Percentiles rank a stretch among this genome's conserved stretches.
Evolutionary conservation across 2,329 filamentous ascomycete genomes (phyloP).

Genomic region (Drechslerella coelobrocha): DNA sequence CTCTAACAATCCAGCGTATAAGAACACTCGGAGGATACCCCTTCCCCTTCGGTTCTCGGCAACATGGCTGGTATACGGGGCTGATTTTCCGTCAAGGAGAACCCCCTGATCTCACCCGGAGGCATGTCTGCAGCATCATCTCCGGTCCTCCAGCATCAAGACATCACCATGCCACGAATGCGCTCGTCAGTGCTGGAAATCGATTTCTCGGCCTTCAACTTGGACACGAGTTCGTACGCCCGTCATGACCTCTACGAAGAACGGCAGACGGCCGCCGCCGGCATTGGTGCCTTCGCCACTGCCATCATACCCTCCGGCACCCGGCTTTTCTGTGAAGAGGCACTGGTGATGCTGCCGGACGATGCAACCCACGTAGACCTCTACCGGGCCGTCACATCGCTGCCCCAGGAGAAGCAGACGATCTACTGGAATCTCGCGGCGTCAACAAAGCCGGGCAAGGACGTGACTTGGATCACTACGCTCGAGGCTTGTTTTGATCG

Average conservation of each 20-base stretch:
- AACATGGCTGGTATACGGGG: no score
- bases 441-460: constrained; percentile 32
- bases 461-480: constrained; percentile 32
- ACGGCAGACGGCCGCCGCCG: constrained; percentile 28
- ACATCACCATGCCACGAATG: background rate
- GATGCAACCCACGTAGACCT: constrained; percentile 27
- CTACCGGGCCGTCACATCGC: constrained; percentile 5
- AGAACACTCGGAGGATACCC: background rate
- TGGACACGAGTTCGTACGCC: constrained; percentile 10
- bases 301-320: constrained; percentile 23
- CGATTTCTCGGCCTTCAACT: background rate
- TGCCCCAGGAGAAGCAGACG: constrained; percentile 4
- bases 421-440: constrained; percentile 36
- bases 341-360: constrained; percentile 33
- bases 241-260: constrained; percentile 42
- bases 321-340: constrained; percentile 42
- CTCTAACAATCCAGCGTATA: no score
- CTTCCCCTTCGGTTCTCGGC: no score
- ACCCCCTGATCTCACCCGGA: no score
- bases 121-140: no score
- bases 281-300: constrained; percentile 32
- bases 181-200: no score
- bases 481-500: constrained; percentile 19
- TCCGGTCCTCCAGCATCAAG: no score
- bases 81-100: no score